A percentile compares a stretch with the other conserved stretches of the same genome.
Conservation (phyloP, 2,329 filamentous ascomycete species). For the Penicillium sp. region DNA sequence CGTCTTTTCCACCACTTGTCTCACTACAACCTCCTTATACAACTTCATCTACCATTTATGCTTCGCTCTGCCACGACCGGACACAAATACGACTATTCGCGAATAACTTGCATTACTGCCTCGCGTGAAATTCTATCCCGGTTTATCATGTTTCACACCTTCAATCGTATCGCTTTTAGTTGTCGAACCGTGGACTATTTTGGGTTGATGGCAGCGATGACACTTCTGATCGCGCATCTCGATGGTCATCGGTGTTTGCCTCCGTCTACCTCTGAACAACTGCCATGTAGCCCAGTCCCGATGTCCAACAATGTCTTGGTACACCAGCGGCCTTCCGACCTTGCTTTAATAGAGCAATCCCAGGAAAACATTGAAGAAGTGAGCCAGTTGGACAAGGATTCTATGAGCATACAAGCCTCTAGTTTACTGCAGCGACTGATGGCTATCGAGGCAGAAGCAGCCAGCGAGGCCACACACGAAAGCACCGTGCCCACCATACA, state of each 20-base stretch:
- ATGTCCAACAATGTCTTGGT: slow-evolving; percentile 29
- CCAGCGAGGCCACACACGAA: background rate
- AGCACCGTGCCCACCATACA: background rate
- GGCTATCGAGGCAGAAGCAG: slow-evolving; percentile 28
- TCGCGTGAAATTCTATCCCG: slow-evolving; percentile 59
- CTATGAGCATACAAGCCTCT: slow-evolving; percentile 34
- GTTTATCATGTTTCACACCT: slow-evolving; percentile 55
- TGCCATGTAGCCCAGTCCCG: background rate
- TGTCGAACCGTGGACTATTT: slow-evolving; percentile 39
- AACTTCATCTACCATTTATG: slow-evolving; percentile 64
- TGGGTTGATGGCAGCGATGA: slow-evolving; percentile 35
- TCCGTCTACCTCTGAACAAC: background rate
- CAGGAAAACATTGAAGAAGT: slow-evolving; percentile 46
- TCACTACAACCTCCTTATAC: slow-evolving; percentile 59
- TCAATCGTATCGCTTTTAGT: slow-evolving; percentile 30
- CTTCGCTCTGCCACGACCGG: slow-evolving; percentile 43
- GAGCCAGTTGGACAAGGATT: slow-evolving; percentile 37
- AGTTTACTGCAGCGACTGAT: slow-evolving; percentile 28
- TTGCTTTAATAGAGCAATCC: slow-evolving; percentile 47
- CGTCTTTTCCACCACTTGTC: slow-evolving; percentile 57
- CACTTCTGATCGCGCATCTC: slow-evolving; percentile 36
- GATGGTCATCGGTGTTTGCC: slow-evolving; percentile 23
- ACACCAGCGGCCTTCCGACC: slow-evolving; percentile 50
- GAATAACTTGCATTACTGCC: slow-evolving; percentile 57
- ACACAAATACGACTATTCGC: slow-evolving; percentile 55